Evolutionary conservation across 2,329 filamentous ascomycete genomes (phyloP), one percentile per base, ranked within the genome.

Genomic region (Diaporthe longicolla): DNA sequence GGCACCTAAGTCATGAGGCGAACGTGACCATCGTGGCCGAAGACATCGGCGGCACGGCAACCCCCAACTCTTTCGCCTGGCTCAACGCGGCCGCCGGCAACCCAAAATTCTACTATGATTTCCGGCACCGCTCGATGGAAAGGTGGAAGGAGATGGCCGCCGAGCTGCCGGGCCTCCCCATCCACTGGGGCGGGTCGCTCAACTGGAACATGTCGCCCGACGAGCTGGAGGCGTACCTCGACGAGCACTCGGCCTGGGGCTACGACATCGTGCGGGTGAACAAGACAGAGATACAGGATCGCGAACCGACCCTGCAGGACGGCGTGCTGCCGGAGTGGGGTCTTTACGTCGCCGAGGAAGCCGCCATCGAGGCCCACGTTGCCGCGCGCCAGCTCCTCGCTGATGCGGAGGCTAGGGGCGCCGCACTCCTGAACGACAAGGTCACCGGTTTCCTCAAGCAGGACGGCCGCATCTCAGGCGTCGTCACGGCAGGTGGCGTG

Each of bases 341-440:
- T 9, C 55, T 76, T 80, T 96, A 93, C 17, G 95, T 82, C 0
- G 87, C 89, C 11, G 85, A 80, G 50, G 78, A 83, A 65, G 78
- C 82, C 71, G 66, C 78, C n/a, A 74, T 83, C 58, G 81, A 80
- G 77, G 77, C 81, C n/a, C 70, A 78, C 13, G 70, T 74, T 13
- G 80, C 78, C 0, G 80, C 81, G 11, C 63, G 35, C 29, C 72
- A 77, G 63, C 65, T 81, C 48, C 58, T 80, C 11, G 68, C 71
- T 21, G 71, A 77, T 26, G 78, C 78, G 2, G 68, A 76, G 72
- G 59, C 57, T 1, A 55, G 71, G 4, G 77, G 77, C 32, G 77
- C 78, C 35, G 69, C 61, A 9, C 32, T 76, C 9, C 61, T 79
- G 43, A 57, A 72, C 26, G 63, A 66, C 26, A 76, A 65, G 4